A percentile compares a stretch with the other conserved stretches of the same genome.
These are phyloP conservation scores for Oxyria digyna DNA, from an alignment of 148 eudicot genomes.

Conservation along the genomic window DNA sequence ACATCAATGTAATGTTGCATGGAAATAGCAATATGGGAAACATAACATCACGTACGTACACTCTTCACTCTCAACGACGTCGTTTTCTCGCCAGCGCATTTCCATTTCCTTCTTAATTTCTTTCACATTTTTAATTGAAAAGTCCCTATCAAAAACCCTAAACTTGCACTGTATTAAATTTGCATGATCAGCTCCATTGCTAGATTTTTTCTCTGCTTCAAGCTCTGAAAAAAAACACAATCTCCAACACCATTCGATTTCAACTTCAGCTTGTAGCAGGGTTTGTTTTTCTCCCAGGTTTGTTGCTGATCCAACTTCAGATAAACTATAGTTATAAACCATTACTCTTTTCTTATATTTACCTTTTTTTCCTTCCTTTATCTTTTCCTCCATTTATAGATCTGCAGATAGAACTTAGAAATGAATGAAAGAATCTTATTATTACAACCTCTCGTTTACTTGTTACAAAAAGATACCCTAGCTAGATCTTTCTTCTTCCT, in stretches of 20 bases:
- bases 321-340: not conserved
- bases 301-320: constrained; percentile 7
- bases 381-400: not conserved
- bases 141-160: not conserved
- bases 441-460: not conserved
- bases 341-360: not conserved
- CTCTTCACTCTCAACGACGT: constrained; percentile 6
- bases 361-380: not conserved
- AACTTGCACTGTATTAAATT: not conserved
- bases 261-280: not conserved
- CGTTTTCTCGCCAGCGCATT: constrained; percentile 12
- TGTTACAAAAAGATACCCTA: not conserved
- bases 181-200: too few relatives aligned
- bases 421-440: constrained; percentile 6
- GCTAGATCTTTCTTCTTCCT: not conserved
- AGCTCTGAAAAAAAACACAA: not conserved
- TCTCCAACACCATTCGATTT: not conserved
- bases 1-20: constrained; percentile 16
- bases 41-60: not conserved
- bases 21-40: constrained; percentile 10
- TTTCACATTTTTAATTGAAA: too few relatives aligned
- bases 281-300: not conserved
- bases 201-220: too few relatives aligned
- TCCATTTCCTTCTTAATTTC: too few relatives aligned
- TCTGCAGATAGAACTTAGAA: not conserved